Evolutionary conservation across 2,329 filamentous ascomycete species (phyloP).

Genomic region (Exophiala calicioides): DNA sequence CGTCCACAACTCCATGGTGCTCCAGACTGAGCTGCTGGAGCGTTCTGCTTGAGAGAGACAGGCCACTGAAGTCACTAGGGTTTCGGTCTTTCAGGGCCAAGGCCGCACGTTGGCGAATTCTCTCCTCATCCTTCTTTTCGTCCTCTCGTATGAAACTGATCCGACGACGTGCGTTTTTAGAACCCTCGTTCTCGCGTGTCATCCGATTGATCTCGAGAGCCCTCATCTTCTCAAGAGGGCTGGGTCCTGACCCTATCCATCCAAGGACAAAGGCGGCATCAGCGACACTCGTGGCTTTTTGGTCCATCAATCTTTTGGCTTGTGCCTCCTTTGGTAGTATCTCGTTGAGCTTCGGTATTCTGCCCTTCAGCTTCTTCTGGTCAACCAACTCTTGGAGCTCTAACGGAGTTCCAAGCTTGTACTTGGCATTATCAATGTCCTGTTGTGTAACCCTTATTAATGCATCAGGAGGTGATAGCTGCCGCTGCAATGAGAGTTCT

Average conservation of each 20-base stretch:
- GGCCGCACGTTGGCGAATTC: slow-evolving; percentile 33
- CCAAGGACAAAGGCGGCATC: slow-evolving; percentile 60
- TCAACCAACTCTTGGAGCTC: slow-evolving; percentile 19
- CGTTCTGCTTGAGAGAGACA: slow-evolving; percentile 15
- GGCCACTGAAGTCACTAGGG: slow-evolving; percentile 11
- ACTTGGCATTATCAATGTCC: slow-evolving; percentile 39
- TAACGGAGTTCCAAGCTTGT: slow-evolving; percentile 36
- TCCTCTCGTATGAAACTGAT: slow-evolving; percentile 16
- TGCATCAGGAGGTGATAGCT: slow-evolving; percentile 51
- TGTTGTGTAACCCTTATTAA: slow-evolving; percentile 48
- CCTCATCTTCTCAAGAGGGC: slow-evolving; percentile 26
- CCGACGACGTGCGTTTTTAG: slow-evolving; percentile 19
- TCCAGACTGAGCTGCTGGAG: slow-evolving; percentile 24
- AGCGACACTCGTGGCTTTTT: slow-evolving; percentile 63
- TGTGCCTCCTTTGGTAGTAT: slow-evolving; percentile 50
- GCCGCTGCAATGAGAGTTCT: slow-evolving; percentile 61
- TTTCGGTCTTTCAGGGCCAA: slow-evolving; percentile 31
- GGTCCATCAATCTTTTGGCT: slow-evolving; percentile 60
- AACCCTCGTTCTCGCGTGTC: slow-evolving; percentile 21
- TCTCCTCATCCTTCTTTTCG: slow-evolving; percentile 27
- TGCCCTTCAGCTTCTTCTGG: slow-evolving; percentile 39
- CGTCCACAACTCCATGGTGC: slow-evolving; percentile 13
- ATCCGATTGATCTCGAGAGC: slow-evolving; percentile 20
- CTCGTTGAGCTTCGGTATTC: slow-evolving; percentile 44
- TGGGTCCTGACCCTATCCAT: slow-evolving; percentile 47